phyloP scores from a whole-genome alignment of 169 alveolate species.

The Theileria orientalis region DNA sequence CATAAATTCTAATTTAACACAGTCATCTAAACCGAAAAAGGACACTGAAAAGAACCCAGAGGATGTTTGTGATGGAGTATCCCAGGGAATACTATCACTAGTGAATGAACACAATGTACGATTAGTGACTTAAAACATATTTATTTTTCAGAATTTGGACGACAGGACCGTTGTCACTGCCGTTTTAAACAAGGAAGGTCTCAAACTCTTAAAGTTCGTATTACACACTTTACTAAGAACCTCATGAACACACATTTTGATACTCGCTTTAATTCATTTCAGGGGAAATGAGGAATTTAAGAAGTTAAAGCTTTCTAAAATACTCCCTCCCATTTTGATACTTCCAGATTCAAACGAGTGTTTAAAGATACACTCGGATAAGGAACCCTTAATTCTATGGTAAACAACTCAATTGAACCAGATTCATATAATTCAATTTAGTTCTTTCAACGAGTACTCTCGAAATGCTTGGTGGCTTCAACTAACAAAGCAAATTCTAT shows the following conservation, averaged over 20 bases:
- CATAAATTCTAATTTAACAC: background rate
- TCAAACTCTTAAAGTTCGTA: background rate
- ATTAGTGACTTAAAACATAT: conserved; percentile 1
- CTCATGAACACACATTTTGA: background rate
- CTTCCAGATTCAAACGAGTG: conserved; percentile 49
- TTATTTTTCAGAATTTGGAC: background rate
- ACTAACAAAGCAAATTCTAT: conserved; percentile 53
- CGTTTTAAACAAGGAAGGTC: conserved; percentile 1
- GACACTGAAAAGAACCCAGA: background rate
- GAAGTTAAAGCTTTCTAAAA: conserved; percentile 8
- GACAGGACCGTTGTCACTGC: background rate
- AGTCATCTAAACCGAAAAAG: background rate
- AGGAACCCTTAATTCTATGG: background rate
- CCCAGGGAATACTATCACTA: conserved; percentile 16
- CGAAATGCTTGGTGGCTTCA: conserved; percentile 64
- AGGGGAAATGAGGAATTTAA: conserved; percentile 57
- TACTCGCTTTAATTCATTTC: background rate
- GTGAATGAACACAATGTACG: conserved; percentile 18
- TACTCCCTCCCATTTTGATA: conserved; percentile 50
- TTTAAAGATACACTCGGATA: conserved; percentile 15
- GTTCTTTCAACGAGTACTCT: conserved; percentile 49
- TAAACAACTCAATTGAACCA: background rate
- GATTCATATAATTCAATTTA: background rate
- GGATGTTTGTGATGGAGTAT: conserved; percentile 7
- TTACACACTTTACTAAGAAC: background rate